Evolutionary conservation across 192 early-diverging fungal species (phyloP).

Genomic region (Kappamyces sp.): DNA sequence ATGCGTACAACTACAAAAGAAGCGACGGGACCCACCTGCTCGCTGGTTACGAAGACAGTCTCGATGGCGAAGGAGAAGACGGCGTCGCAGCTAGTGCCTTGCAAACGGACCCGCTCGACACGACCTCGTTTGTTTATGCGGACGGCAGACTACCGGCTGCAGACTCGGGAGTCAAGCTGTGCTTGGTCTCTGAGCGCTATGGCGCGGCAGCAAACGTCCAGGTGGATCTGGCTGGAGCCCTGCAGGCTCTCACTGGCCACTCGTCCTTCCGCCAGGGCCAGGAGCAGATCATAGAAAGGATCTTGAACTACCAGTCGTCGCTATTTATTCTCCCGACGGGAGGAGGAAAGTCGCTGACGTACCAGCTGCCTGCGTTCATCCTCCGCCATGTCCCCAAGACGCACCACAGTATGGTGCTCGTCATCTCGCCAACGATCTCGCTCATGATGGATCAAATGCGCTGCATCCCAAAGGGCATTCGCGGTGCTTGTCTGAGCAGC

Average conservation of each 20-base stretch:
- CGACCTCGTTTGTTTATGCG: no score
- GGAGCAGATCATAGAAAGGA: slow-evolving; percentile 19
- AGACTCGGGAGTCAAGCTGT: no score
- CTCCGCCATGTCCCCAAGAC: slow-evolving; percentile 20
- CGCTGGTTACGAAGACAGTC: background rate
- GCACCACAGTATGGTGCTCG: slow-evolving; percentile 49
- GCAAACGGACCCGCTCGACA: no score
- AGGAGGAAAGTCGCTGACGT: slow-evolving; percentile 71
- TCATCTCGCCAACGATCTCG: slow-evolving; percentile 73
- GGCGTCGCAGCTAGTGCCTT: background rate
- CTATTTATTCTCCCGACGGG: slow-evolving; percentile 35
- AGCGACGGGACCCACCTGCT: background rate
- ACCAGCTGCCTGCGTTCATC: slow-evolving; percentile 69
- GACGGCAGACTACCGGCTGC: no score
- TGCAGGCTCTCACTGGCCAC: slow-evolving; percentile 24
- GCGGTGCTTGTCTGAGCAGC: slow-evolving; percentile 58
- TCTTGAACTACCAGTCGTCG: slow-evolving; percentile 22
- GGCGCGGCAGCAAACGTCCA: no score
- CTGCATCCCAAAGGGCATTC: slow-evolving; percentile 51
- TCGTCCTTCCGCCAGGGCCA: slow-evolving; percentile 25
- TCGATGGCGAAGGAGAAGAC: background rate
- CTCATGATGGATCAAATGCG: slow-evolving; percentile 82
- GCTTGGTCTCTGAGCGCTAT: no score
- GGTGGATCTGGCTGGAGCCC: slow-evolving; percentile 26
- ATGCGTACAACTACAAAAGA: slow-evolving; percentile 9